Conservation (phyloP, 176 grass and related monocot species). For the Alloteropsis semialata region DNA sequence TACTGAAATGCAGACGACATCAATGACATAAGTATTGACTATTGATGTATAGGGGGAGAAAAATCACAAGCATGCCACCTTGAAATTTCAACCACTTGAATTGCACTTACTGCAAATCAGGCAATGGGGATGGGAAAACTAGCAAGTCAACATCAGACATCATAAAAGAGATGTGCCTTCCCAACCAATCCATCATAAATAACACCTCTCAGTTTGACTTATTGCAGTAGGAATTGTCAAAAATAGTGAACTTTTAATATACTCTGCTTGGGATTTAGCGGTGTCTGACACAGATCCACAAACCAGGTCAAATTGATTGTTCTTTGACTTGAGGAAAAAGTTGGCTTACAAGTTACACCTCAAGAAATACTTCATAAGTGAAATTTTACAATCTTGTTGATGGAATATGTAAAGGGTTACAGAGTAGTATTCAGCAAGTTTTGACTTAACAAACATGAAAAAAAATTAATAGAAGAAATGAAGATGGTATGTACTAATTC, state of each 20-base stretch:
- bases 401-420: constrained; percentile 1
- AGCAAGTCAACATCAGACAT: constrained; percentile 50
- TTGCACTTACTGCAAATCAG: constrained; percentile 28
- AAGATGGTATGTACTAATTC: constrained; percentile 7
- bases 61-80: constrained; percentile 1
- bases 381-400: neutral
- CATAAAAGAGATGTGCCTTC: constrained; percentile 40
- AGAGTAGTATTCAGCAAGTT: constrained; percentile 22
- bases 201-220: constrained; percentile 35
- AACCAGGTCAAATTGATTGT: constrained; percentile 23
- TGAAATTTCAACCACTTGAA: constrained; percentile 31
- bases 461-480: constrained; percentile 1
- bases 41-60: neutral
- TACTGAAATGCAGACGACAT: constrained; percentile 24
- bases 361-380: neutral
- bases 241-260: constrained; percentile 43
- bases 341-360: neutral
- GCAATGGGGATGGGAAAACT: constrained; percentile 16
- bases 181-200: constrained; percentile 44
- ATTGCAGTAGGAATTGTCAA: constrained; percentile 42
- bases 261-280: constrained; percentile 6
- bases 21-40: constrained; percentile 24
- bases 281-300: constrained; percentile 33
- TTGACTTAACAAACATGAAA: neutral
- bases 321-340: constrained; percentile 36